Conservation (phyloP, 1,284 basidiomycete genomes). For the Trametes pubescens region DNA sequence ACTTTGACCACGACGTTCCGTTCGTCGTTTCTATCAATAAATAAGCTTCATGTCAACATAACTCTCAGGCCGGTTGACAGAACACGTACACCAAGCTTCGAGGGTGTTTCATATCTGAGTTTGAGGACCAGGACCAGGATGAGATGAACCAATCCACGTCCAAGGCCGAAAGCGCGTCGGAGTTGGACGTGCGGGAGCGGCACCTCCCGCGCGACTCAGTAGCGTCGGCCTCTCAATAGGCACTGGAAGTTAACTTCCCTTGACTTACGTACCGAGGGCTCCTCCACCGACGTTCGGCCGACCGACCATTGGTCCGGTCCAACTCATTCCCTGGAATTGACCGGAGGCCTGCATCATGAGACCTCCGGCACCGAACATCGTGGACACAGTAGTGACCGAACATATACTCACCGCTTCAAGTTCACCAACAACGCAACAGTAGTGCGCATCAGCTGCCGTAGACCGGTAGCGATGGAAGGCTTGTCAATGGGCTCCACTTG, state of each 20-base stretch:
- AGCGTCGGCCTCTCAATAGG: conserved; percentile 2
- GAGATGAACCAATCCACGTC: background rate
- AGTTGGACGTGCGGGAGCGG: background rate
- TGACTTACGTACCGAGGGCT: background rate
- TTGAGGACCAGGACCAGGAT: no score
- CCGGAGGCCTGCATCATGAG: conserved; percentile 4
- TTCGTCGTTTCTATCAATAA: background rate
- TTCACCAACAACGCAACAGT: background rate
- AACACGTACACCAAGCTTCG: no score
- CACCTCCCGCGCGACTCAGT: background rate
- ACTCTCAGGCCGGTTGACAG: no score
- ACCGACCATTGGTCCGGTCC: conserved; percentile 4
- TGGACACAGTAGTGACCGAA: background rate
- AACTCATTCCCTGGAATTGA: conserved; percentile 6
- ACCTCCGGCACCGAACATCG: conserved; percentile 6
- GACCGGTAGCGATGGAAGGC: no score
- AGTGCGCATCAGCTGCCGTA: no score
- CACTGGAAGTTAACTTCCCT: conserved; percentile 10
- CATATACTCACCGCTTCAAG: background rate
- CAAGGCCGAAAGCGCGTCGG: background rate
- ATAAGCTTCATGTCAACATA: no score
- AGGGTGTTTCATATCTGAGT: no score
- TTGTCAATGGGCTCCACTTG: no score
- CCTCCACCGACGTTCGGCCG: conserved; percentile 10
- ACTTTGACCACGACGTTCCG: no score